Evolutionary conservation across 768 basidiomycete genomes (phyloP).

Genomic region (Termitomyces eurrhizus): DNA sequence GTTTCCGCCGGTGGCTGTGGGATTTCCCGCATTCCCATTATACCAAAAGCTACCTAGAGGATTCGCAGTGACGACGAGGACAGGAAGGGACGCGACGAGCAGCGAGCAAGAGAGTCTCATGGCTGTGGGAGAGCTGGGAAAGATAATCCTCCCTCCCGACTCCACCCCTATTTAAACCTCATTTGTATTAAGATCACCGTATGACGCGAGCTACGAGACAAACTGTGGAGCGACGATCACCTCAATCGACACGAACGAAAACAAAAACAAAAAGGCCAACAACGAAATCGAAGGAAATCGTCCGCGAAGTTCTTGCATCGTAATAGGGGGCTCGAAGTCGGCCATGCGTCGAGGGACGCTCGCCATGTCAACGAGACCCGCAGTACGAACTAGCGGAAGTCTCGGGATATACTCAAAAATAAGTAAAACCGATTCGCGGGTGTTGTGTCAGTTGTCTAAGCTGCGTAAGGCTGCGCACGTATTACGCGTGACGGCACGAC

Average conservation of each 20-base stretch:
- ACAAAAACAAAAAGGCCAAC: too few relatives aligned
- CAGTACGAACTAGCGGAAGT: neutral
- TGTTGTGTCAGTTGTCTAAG: conserved; percentile 9
- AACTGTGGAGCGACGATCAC: conserved; percentile 3
- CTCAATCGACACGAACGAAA: too few relatives aligned
- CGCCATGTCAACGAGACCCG: neutral
- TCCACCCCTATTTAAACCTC: conserved; percentile 12
- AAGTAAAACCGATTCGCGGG: conserved; percentile 6
- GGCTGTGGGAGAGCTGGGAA: neutral
- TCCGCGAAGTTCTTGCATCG: neutral
- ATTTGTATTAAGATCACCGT: conserved; percentile 5
- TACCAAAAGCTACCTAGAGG: neutral
- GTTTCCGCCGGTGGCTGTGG: neutral
- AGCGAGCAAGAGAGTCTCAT: conserved; percentile 9
- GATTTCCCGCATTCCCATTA: neutral
- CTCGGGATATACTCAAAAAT: conserved; percentile 3
- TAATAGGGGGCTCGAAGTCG: neutral
- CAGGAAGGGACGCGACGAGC: conserved; percentile 1
- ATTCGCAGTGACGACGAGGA: neutral
- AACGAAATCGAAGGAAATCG: neutral
- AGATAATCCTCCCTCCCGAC: neutral
- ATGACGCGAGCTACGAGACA: conserved; percentile 14
- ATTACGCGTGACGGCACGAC: neutral
- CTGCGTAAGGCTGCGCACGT: conserved; percentile 1
- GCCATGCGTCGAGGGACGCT: neutral